These are phyloP conservation scores for Onygena corvina DNA, from an alignment of 2,329 filamentous ascomycete genomes.

Conservation along the genomic window DNA sequence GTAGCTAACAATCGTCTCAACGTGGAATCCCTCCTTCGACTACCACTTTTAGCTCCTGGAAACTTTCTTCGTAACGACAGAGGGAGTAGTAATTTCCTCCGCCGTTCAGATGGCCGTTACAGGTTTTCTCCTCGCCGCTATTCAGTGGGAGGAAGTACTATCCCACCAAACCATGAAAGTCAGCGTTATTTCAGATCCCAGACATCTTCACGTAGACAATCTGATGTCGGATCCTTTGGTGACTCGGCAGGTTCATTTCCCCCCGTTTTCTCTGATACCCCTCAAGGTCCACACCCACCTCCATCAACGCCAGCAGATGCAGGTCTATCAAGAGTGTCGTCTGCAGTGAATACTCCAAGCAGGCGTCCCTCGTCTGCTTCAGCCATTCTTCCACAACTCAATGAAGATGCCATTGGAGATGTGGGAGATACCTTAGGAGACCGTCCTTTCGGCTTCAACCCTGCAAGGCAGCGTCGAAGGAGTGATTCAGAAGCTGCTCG, in stretches of 20 bases:
- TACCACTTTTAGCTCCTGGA: slow-evolving; percentile 35
- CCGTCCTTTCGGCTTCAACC: slow-evolving; percentile 28
- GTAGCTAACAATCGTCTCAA: slow-evolving; percentile 24
- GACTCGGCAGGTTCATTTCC: slow-evolving; percentile 28
- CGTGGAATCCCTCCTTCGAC: slow-evolving; percentile 33
- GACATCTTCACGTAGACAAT: slow-evolving; percentile 23
- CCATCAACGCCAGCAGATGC: slow-evolving; percentile 52
- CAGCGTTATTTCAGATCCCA: slow-evolving; percentile 41
- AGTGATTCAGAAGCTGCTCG: slow-evolving; percentile 49
- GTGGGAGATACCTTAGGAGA: slow-evolving; percentile 33
- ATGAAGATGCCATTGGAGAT: slow-evolving; percentile 29
- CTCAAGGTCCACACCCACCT: slow-evolving; percentile 48
- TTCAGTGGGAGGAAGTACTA: slow-evolving; percentile 42
- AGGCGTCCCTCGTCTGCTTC: slow-evolving; percentile 39
- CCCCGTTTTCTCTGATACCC: slow-evolving; percentile 42
- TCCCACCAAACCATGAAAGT: slow-evolving; percentile 41
- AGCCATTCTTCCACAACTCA: slow-evolving; percentile 31
- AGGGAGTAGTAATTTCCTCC: slow-evolving; percentile 39
- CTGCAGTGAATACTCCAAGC: slow-evolving; percentile 40
- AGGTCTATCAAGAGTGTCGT: slow-evolving; percentile 44
- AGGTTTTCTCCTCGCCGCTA: slow-evolving; percentile 43
- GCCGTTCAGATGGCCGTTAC: slow-evolving; percentile 44
- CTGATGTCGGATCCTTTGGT: slow-evolving; percentile 23
- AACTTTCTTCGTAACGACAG: slow-evolving; percentile 33
- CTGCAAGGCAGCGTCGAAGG: slow-evolving; percentile 42